These are phyloP conservation scores for Aspergillus clavatus DNA, from an alignment of 2,329 filamentous ascomycete species.

Conservation along the genomic window DNA sequence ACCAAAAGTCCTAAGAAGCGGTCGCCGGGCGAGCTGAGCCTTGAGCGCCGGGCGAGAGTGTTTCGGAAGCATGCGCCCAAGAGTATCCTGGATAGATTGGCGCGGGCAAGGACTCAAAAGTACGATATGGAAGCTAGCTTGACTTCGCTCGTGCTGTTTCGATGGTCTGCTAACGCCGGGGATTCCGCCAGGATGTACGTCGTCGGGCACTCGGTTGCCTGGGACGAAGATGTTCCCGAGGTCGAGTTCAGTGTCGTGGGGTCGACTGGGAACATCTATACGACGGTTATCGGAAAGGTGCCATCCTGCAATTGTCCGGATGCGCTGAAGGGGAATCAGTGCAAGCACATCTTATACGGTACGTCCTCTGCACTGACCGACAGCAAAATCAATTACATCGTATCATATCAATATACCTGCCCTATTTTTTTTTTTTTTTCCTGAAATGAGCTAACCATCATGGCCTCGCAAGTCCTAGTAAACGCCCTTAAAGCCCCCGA, in stretches of 20 bases:
- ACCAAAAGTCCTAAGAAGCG: slow-evolving; percentile 10
- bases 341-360: slow-evolving; percentile 61
- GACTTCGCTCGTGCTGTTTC: too few species aligned
- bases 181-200: slow-evolving; percentile 55
- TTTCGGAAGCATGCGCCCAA: slow-evolving; percentile 43
- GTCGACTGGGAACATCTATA: slow-evolving; percentile 59
- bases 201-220: slow-evolving; percentile 46
- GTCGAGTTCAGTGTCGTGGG: slow-evolving; percentile 56
- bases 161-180: too few species aligned
- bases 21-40: slow-evolving; percentile 11
- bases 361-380: slow-evolving; percentile 15
- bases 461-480: slow-evolving; percentile 45
- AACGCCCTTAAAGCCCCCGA: slow-evolving; percentile 54
- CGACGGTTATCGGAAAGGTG: slow-evolving; percentile 49
- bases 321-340: slow-evolving; percentile 52
- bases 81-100: slow-evolving; percentile 44
- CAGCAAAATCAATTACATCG: background rate
- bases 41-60: slow-evolving; percentile 38
- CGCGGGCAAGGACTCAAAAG: slow-evolving; percentile 48
- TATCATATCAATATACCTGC: background rate
- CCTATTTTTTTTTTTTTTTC: slow-evolving; percentile 11
- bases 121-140: too few species aligned
- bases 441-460: slow-evolving; percentile 9
- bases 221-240: slow-evolving; percentile 41
- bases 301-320: slow-evolving; percentile 55